Conservation (phyloP, 2,329 filamentous ascomycete genomes). For the Pseudogymnoascus sp. region DNA sequence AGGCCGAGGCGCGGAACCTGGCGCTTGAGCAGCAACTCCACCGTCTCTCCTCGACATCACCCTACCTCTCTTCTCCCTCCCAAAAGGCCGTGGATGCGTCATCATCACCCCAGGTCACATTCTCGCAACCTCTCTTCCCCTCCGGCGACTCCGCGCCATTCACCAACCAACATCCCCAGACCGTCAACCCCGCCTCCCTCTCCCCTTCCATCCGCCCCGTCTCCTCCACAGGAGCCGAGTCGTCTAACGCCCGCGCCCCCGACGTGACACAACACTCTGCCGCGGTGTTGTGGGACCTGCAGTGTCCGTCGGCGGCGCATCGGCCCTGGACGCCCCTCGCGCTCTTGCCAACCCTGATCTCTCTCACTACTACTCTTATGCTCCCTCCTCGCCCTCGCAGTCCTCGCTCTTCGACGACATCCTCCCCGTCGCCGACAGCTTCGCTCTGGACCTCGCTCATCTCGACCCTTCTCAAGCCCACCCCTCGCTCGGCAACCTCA, state of each 20-base stretch:
- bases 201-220: conserved; percentile 47
- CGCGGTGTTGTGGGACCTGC: conserved; percentile 99
- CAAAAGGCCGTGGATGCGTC: conserved; percentile 7
- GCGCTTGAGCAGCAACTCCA: conserved; percentile 27
- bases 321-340: conserved; percentile 35
- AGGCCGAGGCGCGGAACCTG: conserved; percentile 24
- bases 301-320: conserved; percentile 74
- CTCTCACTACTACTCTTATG: conserved; percentile 61
- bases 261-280: conserved; percentile 99
- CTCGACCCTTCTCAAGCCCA: conserved; percentile 35
- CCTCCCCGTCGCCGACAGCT: conserved; percentile 62
- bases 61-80: conserved; percentile 31
- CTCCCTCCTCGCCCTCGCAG: conserved; percentile 62
- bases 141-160: conserved; percentile 30
- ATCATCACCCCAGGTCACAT: conserved; percentile 37
- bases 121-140: conserved; percentile 51
- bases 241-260: conserved; percentile 38
- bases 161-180: conserved; percentile 34
- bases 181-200: conserved; percentile 52
- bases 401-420: conserved; percentile 66
- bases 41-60: conserved; percentile 35
- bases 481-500: conserved; percentile 33
- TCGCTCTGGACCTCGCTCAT: conserved; percentile 59
- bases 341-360: conserved; percentile 57
- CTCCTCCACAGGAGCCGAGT: conserved; percentile 29